Conservation (phyloP, 2,329 filamentous ascomycete species). For the Ophiostoma sp. region DNA sequence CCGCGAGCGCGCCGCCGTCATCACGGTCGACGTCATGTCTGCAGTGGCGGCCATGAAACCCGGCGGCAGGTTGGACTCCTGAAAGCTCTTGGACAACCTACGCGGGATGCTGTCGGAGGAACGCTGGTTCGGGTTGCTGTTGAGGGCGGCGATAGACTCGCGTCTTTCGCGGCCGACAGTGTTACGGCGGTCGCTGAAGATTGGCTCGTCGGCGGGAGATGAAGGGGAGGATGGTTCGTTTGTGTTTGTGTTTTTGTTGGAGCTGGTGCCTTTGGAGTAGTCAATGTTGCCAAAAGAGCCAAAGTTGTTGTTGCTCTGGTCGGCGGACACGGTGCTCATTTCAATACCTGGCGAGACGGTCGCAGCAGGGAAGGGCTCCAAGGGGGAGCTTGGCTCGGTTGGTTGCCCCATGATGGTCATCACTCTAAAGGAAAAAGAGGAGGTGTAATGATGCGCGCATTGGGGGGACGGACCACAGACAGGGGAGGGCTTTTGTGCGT, state of each 20-base stretch:
- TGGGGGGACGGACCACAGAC: neutral
- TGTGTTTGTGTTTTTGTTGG: neutral
- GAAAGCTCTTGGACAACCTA: slow-evolving; percentile 39
- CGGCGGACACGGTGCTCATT: slow-evolving; percentile 17
- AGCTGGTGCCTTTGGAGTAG: neutral
- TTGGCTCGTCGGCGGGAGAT: neutral
- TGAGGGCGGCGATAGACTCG: slow-evolving; percentile 27
- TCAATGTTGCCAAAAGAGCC: neutral
- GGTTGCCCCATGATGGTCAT: slow-evolving; percentile 26
- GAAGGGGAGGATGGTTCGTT: neutral
- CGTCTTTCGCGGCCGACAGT: slow-evolving; percentile 27
- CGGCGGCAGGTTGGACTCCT: slow-evolving; percentile 48
- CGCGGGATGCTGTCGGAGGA: slow-evolving; percentile 20
- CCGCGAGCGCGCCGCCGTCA: slow-evolving; percentile 29
- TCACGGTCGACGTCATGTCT: slow-evolving; percentile 46
- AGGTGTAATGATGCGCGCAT: neutral
- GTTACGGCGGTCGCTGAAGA: slow-evolving; percentile 2
- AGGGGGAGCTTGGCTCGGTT: slow-evolving; percentile 17
- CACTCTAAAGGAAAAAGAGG: neutral
- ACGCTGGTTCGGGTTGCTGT: slow-evolving; percentile 19
- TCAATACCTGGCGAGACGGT: slow-evolving; percentile 19
- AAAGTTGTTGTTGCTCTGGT: neutral
- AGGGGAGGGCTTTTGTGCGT: neutral
- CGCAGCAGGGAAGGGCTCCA: slow-evolving; percentile 16
- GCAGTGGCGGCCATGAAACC: slow-evolving; percentile 52